Conservation (phyloP, 371 early-diverging fungal species). For the Mucor racemosus region DNA sequence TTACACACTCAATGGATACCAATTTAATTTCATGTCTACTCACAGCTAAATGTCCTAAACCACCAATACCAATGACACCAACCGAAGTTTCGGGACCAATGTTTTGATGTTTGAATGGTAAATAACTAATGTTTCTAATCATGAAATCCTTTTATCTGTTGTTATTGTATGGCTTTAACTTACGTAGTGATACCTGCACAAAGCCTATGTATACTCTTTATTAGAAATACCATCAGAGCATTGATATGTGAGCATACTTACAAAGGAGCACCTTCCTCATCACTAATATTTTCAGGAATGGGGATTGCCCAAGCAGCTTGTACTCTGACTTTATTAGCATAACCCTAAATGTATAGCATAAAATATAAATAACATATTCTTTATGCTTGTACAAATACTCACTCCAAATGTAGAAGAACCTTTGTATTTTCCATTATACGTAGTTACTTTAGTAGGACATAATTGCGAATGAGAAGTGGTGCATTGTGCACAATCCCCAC, state of each 20-base stretch:
- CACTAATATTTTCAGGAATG: constrained; percentile 55
- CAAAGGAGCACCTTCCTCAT: constrained; percentile 48
- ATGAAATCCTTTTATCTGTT: neutral
- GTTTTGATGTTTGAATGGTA: constrained; percentile 60
- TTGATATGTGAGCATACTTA: constrained; percentile 21
- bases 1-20: too few relatives aligned
- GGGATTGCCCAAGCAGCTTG: constrained; percentile 56
- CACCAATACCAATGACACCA: constrained; percentile 63
- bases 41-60: constrained; percentile 67
- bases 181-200: constrained; percentile 79
- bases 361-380: neutral
- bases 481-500: constrained; percentile 48
- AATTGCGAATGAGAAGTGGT: constrained; percentile 35
- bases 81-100: constrained; percentile 53
- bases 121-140: constrained; percentile 8
- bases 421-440: constrained; percentile 53
- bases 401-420: constrained; percentile 53
- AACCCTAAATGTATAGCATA: constrained; percentile 28
- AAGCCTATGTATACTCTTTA: constrained; percentile 36
- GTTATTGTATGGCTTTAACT: neutral
- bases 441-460: constrained; percentile 44
- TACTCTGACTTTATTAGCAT: constrained; percentile 43
- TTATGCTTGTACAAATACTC: constrained; percentile 10
- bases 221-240: neutral
- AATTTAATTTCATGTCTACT: neutral